Base-by-base conservation (phyloP, 1,284 basidiomycete species). In the Ganoderma boninense region DNA sequence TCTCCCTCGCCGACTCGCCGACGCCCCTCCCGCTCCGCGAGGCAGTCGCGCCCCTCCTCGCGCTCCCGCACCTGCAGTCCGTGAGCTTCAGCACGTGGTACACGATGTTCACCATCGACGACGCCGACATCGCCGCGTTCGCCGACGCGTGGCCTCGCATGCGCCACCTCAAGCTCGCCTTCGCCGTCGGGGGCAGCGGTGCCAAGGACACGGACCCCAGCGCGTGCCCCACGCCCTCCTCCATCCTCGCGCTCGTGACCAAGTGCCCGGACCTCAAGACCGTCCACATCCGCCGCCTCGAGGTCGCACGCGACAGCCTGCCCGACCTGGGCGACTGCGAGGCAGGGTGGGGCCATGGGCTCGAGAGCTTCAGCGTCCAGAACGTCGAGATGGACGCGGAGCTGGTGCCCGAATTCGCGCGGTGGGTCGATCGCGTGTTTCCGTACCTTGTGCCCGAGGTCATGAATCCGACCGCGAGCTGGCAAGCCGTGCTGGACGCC, bases 81-180 rank as follows among this genome's bases (percentile, higher is more conserved):
- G 57, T 14, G 8, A n/a, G n/a, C 29, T 40, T 60, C 35, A 40
- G 20, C 35, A 60, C 57, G 16, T 60, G 57, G 57, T 60, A 40
- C 32, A 60, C 57, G n/a, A 60, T 60, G 57, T 63, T 63, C 62
- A 46, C 62, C 40, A 49, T 63, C 18, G 44, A 63, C 43, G 62
- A 63, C 29, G 46, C 43, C 18, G 62, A 63, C 32, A 46, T 62
- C 10, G 26, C 23, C 23, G 43, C 40, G 29, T 35, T 46, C 44
- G 43, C 62, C 6, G 43, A 63, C n/a, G 62, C 62, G 10, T 63
- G 62, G 62, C 62, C 62, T 2, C 43, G 32, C 43, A 38, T 63
- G 20, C 43, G 14, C 43, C 29, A n/a, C n/a, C 32, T 63, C 6
- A 32, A 49, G 16, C 43, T 63, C 44, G 18, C 43, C 8, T 49